Percentiles rank a stretch among this genome's conserved stretches.
phyloP scores from a whole-genome alignment of 176 grass and related monocot species.

The Triticum dicoccoides region DNA sequence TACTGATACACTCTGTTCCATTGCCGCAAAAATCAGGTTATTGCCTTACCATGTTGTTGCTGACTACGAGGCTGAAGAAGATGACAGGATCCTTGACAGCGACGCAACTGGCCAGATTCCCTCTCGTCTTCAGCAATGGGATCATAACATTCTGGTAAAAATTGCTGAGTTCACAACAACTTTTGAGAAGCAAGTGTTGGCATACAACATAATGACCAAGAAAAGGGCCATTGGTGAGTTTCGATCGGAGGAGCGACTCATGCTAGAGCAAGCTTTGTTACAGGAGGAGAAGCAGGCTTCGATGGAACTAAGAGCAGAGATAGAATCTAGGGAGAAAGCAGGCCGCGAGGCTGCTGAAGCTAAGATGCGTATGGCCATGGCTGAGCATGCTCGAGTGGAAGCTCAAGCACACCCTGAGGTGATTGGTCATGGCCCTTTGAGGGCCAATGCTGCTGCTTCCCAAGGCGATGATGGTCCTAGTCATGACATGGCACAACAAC shows the following conservation, averaged over 20 bases:
- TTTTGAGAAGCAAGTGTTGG: conserved; percentile 95
- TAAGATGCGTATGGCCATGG: conserved; percentile 74
- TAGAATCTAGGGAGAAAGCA: conserved; percentile 76
- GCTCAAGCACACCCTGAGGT: conserved; percentile 64
- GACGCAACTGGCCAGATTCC: conserved; percentile 70
- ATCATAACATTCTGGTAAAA: conserved; percentile 95
- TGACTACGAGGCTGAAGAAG: conserved; percentile 98
- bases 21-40: conserved; percentile 54
- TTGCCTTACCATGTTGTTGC: conserved; percentile 98
- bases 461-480: conserved; percentile 44
- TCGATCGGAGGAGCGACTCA: conserved; percentile 89
- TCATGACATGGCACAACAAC: conserved; percentile 53
- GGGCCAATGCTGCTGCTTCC: conserved; percentile 49
- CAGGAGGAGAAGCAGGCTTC: conserved; percentile 73
- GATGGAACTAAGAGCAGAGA: conserved; percentile 52
- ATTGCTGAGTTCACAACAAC: conserved; percentile 91
- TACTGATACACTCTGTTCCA: conserved; percentile 25
- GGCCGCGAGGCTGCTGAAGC: conserved; percentile 69
- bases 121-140: conserved; percentile 95
- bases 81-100: conserved; percentile 81
- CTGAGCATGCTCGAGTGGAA: conserved; percentile 56
- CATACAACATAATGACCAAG: conserved; percentile 95
- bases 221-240: conserved; percentile 86
- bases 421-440: conserved; percentile 49
- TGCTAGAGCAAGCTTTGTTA: conserved; percentile 81